phyloP scores from a whole-genome alignment of 352 stramenopile species.

The Blastocystis sp. region DNA sequence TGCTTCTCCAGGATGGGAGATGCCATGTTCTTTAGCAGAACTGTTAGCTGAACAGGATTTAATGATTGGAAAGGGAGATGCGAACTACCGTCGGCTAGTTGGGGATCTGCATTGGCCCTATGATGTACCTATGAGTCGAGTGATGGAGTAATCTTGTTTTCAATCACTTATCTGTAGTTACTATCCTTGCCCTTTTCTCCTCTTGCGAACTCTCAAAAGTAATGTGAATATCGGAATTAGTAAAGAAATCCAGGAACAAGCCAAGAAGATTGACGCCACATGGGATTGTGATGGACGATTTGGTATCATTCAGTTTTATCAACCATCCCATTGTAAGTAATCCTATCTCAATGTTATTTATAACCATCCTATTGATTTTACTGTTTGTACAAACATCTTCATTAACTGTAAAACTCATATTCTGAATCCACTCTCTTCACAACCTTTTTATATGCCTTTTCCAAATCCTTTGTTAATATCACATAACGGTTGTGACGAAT shows the following conservation, averaged over 20 bases:
- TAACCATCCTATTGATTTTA: too few relatives aligned
- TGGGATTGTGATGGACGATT: slow-evolving; percentile 42
- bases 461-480: slow-evolving; percentile 97
- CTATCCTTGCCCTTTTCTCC: slow-evolving; percentile 16
- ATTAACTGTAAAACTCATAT: slow-evolving; percentile 93
- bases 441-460: slow-evolving; percentile 97
- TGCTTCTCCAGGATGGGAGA: slow-evolving; percentile 15
- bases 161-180: not conserved
- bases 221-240: slow-evolving; percentile 41
- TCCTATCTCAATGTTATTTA: too few relatives aligned
- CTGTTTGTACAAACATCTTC: slow-evolving; percentile 21
- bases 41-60: slow-evolving; percentile 68
- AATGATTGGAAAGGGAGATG: slow-evolving; percentile 89
- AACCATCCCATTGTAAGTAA: not conserved
- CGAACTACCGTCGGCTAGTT: slow-evolving; percentile 89
- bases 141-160: slow-evolving; percentile 71
- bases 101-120: slow-evolving; percentile 83
- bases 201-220: slow-evolving; percentile 58
- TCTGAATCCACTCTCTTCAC: slow-evolving; percentile 97
- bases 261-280: not conserved
- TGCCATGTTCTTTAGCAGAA: not conserved
- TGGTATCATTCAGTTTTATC: slow-evolving; percentile 56
- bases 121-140: slow-evolving; percentile 74
- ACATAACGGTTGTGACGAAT: slow-evolving; percentile 99
- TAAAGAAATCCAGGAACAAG: not conserved